phyloP scores from a whole-genome alignment of 306 rosid genomes.

The Parietaria judaica region DNA sequence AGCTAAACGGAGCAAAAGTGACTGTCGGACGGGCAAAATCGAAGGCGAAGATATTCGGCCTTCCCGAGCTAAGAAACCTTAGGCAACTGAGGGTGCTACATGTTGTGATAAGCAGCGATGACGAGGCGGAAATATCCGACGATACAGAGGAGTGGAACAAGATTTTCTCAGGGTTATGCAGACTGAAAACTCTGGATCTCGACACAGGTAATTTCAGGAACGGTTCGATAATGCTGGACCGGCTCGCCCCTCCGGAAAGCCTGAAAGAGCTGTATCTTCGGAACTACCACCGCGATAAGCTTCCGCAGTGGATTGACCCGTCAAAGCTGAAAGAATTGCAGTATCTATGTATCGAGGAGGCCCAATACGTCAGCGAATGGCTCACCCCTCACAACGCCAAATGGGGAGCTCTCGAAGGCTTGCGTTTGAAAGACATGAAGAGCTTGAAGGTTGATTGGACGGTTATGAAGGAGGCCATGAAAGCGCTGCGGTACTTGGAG shows the following conservation, averaged over 20 bases:
- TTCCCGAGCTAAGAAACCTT: slow-evolving; percentile 2
- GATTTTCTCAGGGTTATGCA: background rate
- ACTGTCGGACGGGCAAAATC: background rate
- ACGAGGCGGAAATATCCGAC: background rate
- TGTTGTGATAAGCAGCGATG: background rate
- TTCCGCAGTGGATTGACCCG: slow-evolving; percentile 20
- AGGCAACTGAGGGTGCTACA: slow-evolving; percentile 6
- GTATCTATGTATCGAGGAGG: slow-evolving; percentile 12
- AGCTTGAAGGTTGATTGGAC: background rate
- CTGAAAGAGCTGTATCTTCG: slow-evolving; percentile 13
- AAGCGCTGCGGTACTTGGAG: slow-evolving; percentile 8
- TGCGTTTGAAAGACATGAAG: slow-evolving; percentile 6
- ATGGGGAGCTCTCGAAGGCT: background rate
- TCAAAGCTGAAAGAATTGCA: background rate
- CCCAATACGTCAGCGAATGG: background rate
- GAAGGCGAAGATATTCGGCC: background rate
- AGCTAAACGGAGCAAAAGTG: slow-evolving; percentile 10
- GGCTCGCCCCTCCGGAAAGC: slow-evolving; percentile 2
- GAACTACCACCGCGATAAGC: background rate
- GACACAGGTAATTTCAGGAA: background rate
- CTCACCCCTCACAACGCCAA: background rate
- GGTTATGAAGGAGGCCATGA: background rate
- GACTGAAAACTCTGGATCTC: slow-evolving; percentile 9
- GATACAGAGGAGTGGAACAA: background rate
- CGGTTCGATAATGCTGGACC: background rate